These are phyloP conservation scores for Diaporthe helianthi DNA, from an alignment of 2,329 filamentous ascomycete species.

Conservation along the genomic window DNA sequence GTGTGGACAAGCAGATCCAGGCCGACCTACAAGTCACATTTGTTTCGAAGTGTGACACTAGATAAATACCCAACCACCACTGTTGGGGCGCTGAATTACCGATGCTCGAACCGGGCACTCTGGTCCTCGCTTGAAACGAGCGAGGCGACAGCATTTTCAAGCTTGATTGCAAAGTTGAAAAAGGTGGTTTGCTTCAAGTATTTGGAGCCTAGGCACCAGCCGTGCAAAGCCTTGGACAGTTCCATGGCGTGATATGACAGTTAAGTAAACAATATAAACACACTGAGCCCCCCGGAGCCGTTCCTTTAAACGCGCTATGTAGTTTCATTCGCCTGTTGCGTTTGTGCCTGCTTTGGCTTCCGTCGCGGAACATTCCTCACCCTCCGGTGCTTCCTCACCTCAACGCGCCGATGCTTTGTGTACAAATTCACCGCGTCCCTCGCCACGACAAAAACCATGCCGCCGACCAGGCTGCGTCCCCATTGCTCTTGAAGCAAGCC, in stretches of 20 bases:
- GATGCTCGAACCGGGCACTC: not conserved
- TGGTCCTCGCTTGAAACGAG: not conserved
- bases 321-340: conserved; percentile 2
- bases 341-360: conserved; percentile 15
- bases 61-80: not conserved
- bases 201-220: not conserved
- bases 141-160: not conserved
- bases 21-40: too few species aligned
- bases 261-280: not conserved
- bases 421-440: conserved; percentile 72
- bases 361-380: conserved; percentile 55
- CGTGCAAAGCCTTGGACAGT: not conserved
- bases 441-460: conserved; percentile 85
- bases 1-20: not conserved
- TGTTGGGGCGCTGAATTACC: not conserved
- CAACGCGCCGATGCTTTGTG: conserved; percentile 67
- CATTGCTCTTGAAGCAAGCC: conserved; percentile 83
- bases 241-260: not conserved
- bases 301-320: not conserved
- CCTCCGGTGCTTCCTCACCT: conserved; percentile 60
- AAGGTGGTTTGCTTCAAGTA: not conserved
- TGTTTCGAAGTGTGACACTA: not conserved
- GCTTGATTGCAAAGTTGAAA: not conserved
- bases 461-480: conserved; percentile 88
- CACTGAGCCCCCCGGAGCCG: not conserved